phyloP scores from a whole-genome alignment of 2,329 filamentous ascomycete species.

The Aureobasidium sp. region DNA sequence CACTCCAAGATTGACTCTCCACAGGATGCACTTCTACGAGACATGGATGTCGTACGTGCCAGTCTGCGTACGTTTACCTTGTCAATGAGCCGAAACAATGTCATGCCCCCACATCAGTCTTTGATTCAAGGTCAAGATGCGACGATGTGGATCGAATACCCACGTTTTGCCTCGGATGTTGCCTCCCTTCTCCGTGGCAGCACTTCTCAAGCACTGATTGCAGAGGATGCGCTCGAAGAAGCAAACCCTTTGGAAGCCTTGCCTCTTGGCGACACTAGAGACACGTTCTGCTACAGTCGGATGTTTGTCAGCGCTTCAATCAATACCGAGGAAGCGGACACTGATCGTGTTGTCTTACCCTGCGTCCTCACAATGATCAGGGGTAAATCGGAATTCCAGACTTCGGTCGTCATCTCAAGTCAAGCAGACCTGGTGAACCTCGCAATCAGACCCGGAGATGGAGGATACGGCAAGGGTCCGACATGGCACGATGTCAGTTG shows the following conservation, averaged over 20 bases:
- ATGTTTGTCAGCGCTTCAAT: slow-evolving; percentile 67
- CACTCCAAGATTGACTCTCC: slow-evolving; percentile 4
- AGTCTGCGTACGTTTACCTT: slow-evolving; percentile 61
- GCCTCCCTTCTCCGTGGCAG: slow-evolving; percentile 59
- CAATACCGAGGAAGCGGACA: slow-evolving; percentile 61
- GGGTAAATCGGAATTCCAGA: slow-evolving; percentile 56
- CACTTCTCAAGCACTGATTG: slow-evolving; percentile 33
- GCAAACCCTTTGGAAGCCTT: slow-evolving; percentile 55
- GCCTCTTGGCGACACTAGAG: slow-evolving; percentile 64
- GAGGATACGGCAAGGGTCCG: slow-evolving; percentile 44
- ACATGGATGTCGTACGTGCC: background rate
- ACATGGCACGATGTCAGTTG: slow-evolving; percentile 78
- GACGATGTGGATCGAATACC: slow-evolving; percentile 73
- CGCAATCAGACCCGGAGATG: slow-evolving; percentile 55
- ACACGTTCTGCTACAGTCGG: slow-evolving; percentile 70
- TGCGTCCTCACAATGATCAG: slow-evolving; percentile 70
- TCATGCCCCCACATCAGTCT: slow-evolving; percentile 56
- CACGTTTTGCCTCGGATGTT: slow-evolving; percentile 62
- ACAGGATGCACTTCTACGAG: slow-evolving; percentile 9
- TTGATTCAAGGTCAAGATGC: slow-evolving; percentile 74
- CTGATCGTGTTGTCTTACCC: slow-evolving; percentile 59
- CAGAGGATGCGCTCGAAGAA: slow-evolving; percentile 38
- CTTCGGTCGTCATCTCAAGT: slow-evolving; percentile 67
- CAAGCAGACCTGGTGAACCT: slow-evolving; percentile 72
- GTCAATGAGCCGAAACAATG: slow-evolving; percentile 76